Conservation (phyloP, 257 asterid species). For the Buddleja alternifolia region DNA sequence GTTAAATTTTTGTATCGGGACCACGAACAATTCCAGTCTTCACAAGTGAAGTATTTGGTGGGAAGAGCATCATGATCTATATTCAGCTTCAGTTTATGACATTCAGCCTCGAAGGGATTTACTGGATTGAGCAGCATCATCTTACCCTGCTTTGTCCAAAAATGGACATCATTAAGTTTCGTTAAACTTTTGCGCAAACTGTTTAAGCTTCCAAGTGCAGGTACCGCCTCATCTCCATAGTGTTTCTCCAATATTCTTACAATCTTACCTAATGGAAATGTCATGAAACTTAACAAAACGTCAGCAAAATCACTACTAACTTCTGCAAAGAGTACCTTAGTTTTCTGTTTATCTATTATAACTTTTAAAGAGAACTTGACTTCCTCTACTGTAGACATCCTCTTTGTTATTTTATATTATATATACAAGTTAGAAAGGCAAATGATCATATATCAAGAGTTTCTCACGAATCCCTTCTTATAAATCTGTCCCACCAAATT, state of each 20-base stretch:
- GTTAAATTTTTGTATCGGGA: background rate
- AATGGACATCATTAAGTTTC: background rate
- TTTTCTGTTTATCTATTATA: conserved; percentile 16
- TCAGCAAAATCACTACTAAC: conserved; percentile 22
- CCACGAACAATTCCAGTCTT: accelerated
- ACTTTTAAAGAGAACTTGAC: conserved; percentile 32
- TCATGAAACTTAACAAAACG: conserved; percentile 27
- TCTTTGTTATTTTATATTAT: no score
- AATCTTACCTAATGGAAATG: conserved; percentile 27
- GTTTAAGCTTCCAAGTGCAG: conserved; percentile 15
- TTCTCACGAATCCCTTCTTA: no score
- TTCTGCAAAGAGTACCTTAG: conserved; percentile 30
- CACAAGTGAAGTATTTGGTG: background rate
- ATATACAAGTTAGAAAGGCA: no score
- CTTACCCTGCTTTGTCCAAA: background rate
- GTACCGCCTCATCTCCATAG: background rate
- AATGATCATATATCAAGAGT: no score
- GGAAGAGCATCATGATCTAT: background rate
- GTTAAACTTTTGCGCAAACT: background rate
- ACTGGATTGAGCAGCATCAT: conserved; percentile 28
- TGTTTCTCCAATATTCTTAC: conserved; percentile 2
- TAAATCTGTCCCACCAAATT: no score
- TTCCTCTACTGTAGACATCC: no score
- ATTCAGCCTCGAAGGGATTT: background rate
- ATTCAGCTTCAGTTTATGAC: conserved; percentile 4